Conservation (phyloP, 345 rosid genomes). For the Eucalyptus sp. region DNA sequence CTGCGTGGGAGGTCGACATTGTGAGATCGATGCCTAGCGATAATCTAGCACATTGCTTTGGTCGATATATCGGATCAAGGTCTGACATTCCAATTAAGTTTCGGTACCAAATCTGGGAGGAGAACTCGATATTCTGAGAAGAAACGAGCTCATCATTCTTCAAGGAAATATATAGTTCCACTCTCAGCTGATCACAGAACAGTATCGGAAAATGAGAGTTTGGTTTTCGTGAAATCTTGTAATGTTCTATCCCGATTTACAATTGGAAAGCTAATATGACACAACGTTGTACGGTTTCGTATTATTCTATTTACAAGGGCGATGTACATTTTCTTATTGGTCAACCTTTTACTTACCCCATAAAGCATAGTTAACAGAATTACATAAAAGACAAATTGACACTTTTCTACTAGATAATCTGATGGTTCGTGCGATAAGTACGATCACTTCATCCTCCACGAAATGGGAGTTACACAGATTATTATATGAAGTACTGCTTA, state of each 20-base stretch:
- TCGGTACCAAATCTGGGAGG: neutral
- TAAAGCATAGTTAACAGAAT: neutral
- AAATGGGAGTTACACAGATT: neutral
- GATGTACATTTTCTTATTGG: neutral
- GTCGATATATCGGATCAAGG: neutral
- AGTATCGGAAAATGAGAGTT: neutral
- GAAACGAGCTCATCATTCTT: neutral
- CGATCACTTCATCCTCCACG: neutral
- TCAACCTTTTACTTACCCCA: neutral
- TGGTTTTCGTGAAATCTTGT: neutral
- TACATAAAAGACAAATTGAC: neutral
- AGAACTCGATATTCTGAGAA: neutral
- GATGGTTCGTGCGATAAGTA: neutral
- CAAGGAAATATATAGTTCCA: neutral
- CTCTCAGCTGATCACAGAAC: neutral
- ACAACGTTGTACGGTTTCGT: neutral
- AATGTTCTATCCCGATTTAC: neutral
- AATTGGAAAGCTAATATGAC: neutral
- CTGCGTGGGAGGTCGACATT: neutral
- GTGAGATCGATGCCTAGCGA: neutral
- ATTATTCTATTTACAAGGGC: neutral
- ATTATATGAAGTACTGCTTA: neutral
- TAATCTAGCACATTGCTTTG: neutral
- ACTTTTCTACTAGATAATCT: neutral
- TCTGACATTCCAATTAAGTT: neutral